These are phyloP conservation scores for Paramarasmius palmivorus DNA, from an alignment of 1,284 basidiomycete species.

Conservation along the genomic window DNA sequence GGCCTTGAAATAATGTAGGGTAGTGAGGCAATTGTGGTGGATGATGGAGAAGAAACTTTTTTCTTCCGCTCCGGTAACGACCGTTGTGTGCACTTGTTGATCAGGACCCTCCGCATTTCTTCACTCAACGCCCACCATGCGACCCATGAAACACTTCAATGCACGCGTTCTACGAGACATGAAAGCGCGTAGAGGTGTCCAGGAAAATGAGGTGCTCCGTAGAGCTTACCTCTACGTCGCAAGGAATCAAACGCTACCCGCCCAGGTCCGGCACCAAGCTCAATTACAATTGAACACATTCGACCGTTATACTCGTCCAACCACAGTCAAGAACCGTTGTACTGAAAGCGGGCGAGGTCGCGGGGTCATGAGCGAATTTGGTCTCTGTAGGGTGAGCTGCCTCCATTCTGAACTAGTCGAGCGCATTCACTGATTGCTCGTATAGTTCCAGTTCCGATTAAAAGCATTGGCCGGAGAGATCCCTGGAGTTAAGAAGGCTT, in stretches of 20 bases:
- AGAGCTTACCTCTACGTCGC: conserved; percentile 90
- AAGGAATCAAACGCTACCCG: conserved; percentile 81
- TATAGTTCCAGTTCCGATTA: conserved; percentile 85
- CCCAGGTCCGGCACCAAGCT: conserved; percentile 92
- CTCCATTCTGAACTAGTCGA: neutral
- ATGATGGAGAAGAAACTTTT: neutral
- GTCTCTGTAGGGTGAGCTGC: conserved; percentile 75
- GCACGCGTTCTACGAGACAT: conserved; percentile 75
- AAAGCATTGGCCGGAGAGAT: conserved; percentile 80
- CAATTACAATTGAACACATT: conserved; percentile 93
- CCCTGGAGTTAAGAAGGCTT: conserved; percentile 87
- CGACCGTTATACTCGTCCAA: conserved; percentile 78
- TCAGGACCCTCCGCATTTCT: neutral
- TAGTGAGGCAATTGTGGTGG: neutral
- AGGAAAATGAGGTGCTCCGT: conserved; percentile 77
- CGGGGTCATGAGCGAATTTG: conserved; percentile 89
- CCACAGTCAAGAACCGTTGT: conserved; percentile 88
- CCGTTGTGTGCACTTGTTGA: neutral
- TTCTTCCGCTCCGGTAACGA: neutral
- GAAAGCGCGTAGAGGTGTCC: conserved; percentile 70
- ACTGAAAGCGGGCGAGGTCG: conserved; percentile 81
- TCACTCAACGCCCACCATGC: neutral
- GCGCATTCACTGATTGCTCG: conserved; percentile 1
- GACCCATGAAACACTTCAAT: conserved; percentile 31
- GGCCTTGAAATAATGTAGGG: neutral